Percentiles rank a stretch among this genome's conserved stretches.
Evolutionary conservation across 805 yeast species (phyloP).

Genomic region (Wickerhamiella vanderwaltii): DNA sequence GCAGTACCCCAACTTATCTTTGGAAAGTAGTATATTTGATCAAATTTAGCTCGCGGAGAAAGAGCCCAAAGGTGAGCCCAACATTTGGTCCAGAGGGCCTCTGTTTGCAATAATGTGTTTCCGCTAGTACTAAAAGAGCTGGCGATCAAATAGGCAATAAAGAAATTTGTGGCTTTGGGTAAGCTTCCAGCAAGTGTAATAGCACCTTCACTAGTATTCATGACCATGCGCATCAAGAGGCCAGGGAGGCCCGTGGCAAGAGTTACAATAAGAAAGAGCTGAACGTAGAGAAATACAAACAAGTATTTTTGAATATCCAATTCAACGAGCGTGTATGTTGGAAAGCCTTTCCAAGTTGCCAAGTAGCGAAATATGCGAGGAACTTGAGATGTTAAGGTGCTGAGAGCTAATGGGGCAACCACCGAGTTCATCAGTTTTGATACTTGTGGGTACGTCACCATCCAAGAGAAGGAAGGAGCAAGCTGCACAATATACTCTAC

Average conservation of each 20-base stretch:
- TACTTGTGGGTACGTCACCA: conserved; percentile 42
- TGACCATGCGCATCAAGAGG: conserved; percentile 16
- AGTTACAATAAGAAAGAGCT: conserved; percentile 72
- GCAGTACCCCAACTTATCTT: conserved; percentile 63
- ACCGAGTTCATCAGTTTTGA: conserved; percentile 47
- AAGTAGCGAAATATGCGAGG: conserved; percentile 45
- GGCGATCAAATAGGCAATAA: conserved; percentile 61
- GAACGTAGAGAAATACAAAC: conserved; percentile 67
- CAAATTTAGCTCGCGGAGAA: conserved; percentile 51
- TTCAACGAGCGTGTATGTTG: conserved; percentile 53
- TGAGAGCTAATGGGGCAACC: conserved; percentile 54
- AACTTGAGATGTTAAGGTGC: conserved; percentile 50
- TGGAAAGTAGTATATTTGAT: conserved; percentile 35
- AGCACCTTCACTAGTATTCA: conserved; percentile 23
- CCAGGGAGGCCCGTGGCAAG: conserved; percentile 70
- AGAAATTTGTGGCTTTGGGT: conserved; percentile 79
- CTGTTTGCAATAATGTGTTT: conserved; percentile 49
- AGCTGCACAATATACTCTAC: conserved; percentile 50
- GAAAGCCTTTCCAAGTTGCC: conserved; percentile 43
- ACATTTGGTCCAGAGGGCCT: conserved; percentile 35
- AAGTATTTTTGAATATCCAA: conserved; percentile 66
- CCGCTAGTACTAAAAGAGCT: conserved; percentile 72
- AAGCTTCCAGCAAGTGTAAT: conserved; percentile 63
- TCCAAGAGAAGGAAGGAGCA: conserved; percentile 48
- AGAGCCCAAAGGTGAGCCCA: conserved; percentile 32